Evolutionary conservation across 305 asterid genomes (phyloP).

Genomic region (Striga hermonthica): DNA sequence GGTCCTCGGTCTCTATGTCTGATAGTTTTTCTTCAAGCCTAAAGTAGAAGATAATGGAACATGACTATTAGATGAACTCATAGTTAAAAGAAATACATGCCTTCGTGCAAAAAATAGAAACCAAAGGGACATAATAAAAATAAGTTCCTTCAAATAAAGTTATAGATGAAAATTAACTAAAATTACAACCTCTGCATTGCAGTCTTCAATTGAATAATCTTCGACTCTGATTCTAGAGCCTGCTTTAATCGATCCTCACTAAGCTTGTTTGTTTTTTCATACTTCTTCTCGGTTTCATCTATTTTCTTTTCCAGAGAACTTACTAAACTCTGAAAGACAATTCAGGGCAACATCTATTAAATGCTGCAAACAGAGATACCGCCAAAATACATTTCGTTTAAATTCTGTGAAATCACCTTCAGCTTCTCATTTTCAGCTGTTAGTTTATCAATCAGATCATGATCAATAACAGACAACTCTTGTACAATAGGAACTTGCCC

Average conservation of each 20-base stretch:
- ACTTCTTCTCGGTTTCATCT: constrained; percentile 21
- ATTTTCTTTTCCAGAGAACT: constrained; percentile 54
- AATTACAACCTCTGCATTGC: constrained; percentile 52
- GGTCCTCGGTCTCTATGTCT: constrained; percentile 59
- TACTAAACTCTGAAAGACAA: constrained; percentile 47
- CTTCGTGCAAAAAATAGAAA: constrained; percentile 14
- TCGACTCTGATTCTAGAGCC: constrained; percentile 59
- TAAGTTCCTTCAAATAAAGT: constrained; percentile 7
- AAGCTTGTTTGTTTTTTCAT: constrained; percentile 53
- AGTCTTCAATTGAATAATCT: constrained; percentile 56
- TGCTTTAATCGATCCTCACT: constrained; percentile 66
- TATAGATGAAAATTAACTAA: constrained; percentile 12
- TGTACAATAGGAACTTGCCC: constrained; percentile 32
- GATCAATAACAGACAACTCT: constrained; percentile 46
- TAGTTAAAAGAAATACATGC: constrained; percentile 2
- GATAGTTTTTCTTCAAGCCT: constrained; percentile 68
- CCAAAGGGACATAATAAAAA: constrained; percentile 5
- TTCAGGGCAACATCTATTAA: constrained; percentile 27
- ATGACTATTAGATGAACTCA: constrained; percentile 21
- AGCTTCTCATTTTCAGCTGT: constrained; percentile 65
- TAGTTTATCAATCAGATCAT: constrained; percentile 49
- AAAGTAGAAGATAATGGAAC: constrained; percentile 29
- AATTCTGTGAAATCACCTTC: constrained; percentile 40
- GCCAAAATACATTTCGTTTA: constrained; percentile 7
- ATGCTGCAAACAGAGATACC: constrained; percentile 28